These are phyloP conservation scores for Lentinula novae-zelandiae DNA, from an alignment of 1,284 basidiomycete species.

Conservation along the genomic window DNA sequence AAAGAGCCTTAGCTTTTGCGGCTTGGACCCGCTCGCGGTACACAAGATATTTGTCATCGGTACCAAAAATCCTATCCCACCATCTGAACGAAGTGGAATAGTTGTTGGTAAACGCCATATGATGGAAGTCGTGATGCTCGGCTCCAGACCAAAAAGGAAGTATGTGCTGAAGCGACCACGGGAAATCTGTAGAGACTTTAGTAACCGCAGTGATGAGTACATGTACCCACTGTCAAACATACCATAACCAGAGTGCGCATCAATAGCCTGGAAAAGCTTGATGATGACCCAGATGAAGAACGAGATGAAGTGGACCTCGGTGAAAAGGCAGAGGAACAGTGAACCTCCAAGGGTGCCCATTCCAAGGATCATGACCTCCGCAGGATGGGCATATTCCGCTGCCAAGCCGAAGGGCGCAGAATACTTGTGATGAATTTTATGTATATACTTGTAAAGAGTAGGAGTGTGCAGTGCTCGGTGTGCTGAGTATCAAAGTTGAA, in stretches of 20 bases:
- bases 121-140: slow-evolving; percentile 97
- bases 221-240: slow-evolving; percentile 17
- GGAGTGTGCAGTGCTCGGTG: slow-evolving; percentile 92
- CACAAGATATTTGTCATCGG: slow-evolving; percentile 80
- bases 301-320: slow-evolving; percentile 85
- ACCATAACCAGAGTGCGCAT: slow-evolving; percentile 97
- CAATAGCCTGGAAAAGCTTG: slow-evolving; percentile 95
- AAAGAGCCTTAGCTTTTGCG: slow-evolving; percentile 39
- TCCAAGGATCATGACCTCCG: slow-evolving; percentile 89
- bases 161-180: slow-evolving; percentile 94
- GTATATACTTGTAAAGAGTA: slow-evolving; percentile 93
- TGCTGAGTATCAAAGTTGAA: slow-evolving; percentile 42
- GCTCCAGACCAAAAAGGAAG: slow-evolving; percentile 98
- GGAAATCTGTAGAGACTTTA: slow-evolving; percentile 66
- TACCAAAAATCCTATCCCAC: slow-evolving; percentile 86
- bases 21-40: slow-evolving; percentile 69
- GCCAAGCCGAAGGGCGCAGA: slow-evolving; percentile 96
- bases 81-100: slow-evolving; percentile 91
- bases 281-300: slow-evolving; percentile 94
- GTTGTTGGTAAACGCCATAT: slow-evolving; percentile 90
- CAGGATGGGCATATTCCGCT: slow-evolving; percentile 96
- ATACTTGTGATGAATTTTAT: slow-evolving; percentile 98
- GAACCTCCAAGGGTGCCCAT: slow-evolving; percentile 88
- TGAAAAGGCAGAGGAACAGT: slow-evolving; percentile 78
- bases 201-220: too few relatives aligned